Percentiles rank a stretch among this genome's conserved stretches.
Conservation (phyloP, 192 early-diverging fungal species). For the Rhizophagus clarus region DNA sequence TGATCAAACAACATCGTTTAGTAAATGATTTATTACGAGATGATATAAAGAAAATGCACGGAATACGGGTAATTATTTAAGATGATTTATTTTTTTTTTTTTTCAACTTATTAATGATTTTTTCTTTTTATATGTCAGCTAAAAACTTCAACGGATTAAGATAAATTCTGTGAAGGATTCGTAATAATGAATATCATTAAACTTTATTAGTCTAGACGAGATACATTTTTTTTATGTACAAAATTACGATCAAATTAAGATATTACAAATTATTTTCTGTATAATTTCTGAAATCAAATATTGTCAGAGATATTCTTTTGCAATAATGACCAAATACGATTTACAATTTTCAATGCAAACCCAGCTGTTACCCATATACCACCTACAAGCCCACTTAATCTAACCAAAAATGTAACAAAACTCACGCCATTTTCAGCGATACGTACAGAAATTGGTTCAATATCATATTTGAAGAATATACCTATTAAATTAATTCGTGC, state of each 20-base stretch:
- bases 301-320: neutral
- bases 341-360: neutral
- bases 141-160: neutral
- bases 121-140: neutral
- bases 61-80: slow-evolving; percentile 57
- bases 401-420: slow-evolving; percentile 73
- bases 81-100: neutral
- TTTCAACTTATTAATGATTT: neutral
- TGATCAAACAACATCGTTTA: slow-evolving; percentile 90
- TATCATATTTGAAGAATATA: slow-evolving; percentile 89
- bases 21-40: slow-evolving; percentile 86
- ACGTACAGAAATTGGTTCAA: slow-evolving; percentile 85
- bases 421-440: slow-evolving; percentile 67
- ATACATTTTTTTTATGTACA: too few species aligned
- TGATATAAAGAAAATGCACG: slow-evolving; percentile 94
- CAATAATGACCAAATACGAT: slow-evolving; percentile 7
- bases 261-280: too few species aligned
- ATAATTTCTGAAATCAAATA: neutral
- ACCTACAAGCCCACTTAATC: slow-evolving; percentile 86
- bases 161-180: neutral
- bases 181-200: too few species aligned
- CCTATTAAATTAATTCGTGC: slow-evolving; percentile 36
- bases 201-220: too few species aligned
- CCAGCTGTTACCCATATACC: slow-evolving; percentile 77
- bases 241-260: too few species aligned